Evolutionary conservation across 2,329 filamentous ascomycete genomes (phyloP).

Genomic region (Pseudocercospora crystallina): DNA sequence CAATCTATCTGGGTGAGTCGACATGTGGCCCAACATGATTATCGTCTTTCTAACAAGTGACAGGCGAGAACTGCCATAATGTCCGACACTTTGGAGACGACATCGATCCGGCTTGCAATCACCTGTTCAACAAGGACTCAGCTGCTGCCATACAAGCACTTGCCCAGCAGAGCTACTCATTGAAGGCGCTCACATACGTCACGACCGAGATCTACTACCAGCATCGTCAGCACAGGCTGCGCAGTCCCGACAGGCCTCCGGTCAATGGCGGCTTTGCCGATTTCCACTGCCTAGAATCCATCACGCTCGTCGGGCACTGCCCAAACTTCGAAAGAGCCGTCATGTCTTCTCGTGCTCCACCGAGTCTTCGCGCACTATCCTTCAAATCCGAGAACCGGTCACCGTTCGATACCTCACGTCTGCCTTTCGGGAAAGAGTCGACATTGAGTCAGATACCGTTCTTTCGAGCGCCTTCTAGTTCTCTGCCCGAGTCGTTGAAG

Average conservation of each 20-base stretch:
- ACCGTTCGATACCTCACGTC: no score
- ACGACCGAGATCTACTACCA: constrained; percentile 12
- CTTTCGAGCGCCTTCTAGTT: constrained; percentile 20
- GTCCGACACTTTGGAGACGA: constrained; percentile 15
- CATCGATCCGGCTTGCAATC: constrained; percentile 16
- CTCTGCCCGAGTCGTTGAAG: constrained; percentile 6
- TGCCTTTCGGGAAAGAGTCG: no score
- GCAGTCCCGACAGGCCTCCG: background rate
- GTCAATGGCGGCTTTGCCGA: constrained; percentile 21
- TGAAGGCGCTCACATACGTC: constrained; percentile 20
- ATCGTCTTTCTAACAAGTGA: background rate
- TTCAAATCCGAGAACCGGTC: constrained; percentile 6
- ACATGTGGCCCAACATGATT: background rate
- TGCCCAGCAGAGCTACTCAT: constrained; percentile 21
- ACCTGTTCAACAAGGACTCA: constrained; percentile 21
- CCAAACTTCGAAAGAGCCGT: constrained; percentile 24
- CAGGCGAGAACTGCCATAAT: constrained; percentile 26
- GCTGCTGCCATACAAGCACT: constrained; percentile 16
- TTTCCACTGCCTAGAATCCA: constrained; percentile 16
- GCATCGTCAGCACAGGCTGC: constrained; percentile 1
- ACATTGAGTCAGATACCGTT: constrained; percentile 16
- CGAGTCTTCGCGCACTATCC: constrained; percentile 14
- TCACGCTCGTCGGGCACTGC: constrained; percentile 20
- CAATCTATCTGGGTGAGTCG: constrained; percentile 17
- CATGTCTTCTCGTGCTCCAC: constrained; percentile 20